Evolutionary conservation across 192 early-diverging fungal genomes (phyloP), one percentile per base, ranked within the genome.

Genomic region (Linnemannia hyalina): DNA sequence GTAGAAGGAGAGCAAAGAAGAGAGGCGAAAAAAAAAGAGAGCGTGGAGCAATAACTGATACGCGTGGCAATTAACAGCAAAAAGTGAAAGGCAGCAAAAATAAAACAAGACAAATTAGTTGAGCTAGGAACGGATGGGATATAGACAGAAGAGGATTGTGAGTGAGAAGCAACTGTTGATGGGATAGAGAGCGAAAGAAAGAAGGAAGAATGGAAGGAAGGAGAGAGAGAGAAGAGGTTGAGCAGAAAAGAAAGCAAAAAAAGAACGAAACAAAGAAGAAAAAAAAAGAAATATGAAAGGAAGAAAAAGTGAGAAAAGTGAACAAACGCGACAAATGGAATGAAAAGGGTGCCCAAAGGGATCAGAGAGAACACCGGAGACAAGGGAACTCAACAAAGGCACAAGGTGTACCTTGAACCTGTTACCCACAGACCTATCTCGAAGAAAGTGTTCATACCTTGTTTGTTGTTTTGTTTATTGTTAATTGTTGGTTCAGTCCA

Each of bases 401-500:
- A 20, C 49, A 52, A 52, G 49, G 20, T 52, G 18, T 20, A 3
- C 44, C 44, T 46, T 46, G 44, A 46, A 46, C 44, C 13, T 46
- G 11, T 46, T 46, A 46, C 44, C 49, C 49, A 20, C 49, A 23
- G 38, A 40, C 41, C 4, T 41, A 40, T 36, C 68, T 22, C n/a
- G 29, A 60, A 60, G n/a, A 60, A 9, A n/a, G 29, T 52, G 20
- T 20, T 5, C 2, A 18, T 52, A 0, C 20, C 11, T 32, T 32
- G 60, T 65, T 26, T 65, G 60, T 65, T 65, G n/a, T 26, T 29
- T 29, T 32, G 11, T 29, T 65, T 65, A 29, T 15, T 65, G 22
- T 60, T 60, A 60, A 65, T 65, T 65, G 29, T 65, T 65, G 35
- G 69, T n/a, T 10, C 69, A 70, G n/a, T 46, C 47, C 44, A 44